Evolutionary conservation across 2,329 filamentous ascomycete species (phyloP), one percentile per base, ranked within the genome.

Genomic region (Falciphora oryzae): DNA sequence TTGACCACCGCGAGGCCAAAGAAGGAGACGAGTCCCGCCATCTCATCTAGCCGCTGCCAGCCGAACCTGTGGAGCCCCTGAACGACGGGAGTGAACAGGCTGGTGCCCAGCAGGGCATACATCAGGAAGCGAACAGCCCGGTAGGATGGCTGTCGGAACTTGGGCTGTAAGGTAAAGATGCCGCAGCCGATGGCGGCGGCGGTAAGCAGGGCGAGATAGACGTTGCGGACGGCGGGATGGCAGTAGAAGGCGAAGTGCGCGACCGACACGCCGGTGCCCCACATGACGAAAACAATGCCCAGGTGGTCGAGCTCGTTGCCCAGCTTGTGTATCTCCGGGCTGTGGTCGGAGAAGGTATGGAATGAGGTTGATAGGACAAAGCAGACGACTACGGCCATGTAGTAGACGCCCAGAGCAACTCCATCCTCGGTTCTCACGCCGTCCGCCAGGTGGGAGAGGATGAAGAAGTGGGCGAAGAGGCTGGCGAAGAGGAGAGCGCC

Each of bases 321-420:
- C 38, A 72, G 67, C 44, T 67, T 69, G 62, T 70, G 69, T 62
- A 74, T 67, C 14, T 66, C 64, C 13, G 66, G 65, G 62, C 71
- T 73, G 67, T 74, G 73, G 64, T 74, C 71, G n/a, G 68, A 69
- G 61, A 74, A 70, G 27, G 71, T 71, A 64, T 73, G 72, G 65
- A 72, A 73, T 22, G 59, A 61, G 6, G 69, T 68, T 5, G 69
- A 71, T 10, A 72, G 67, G 44, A 68, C 35, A 64, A 74, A 73
- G 67, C 71, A 73, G 31, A 67, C 66, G 13, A 69, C 66, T 10
- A 73, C 69, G 44, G 68, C 68, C 14, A 71, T 57, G 32, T 67
- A 71, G 68, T 72, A 73, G 32, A 69, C 59, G 8, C 63, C 62
- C 1, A 73, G 64, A 6, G 70, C 70, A 32, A 69, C 31, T 22